Evolutionary conservation across 2,329 filamentous ascomycete genomes (phyloP).

Genomic region (Phialophora macrospora): DNA sequence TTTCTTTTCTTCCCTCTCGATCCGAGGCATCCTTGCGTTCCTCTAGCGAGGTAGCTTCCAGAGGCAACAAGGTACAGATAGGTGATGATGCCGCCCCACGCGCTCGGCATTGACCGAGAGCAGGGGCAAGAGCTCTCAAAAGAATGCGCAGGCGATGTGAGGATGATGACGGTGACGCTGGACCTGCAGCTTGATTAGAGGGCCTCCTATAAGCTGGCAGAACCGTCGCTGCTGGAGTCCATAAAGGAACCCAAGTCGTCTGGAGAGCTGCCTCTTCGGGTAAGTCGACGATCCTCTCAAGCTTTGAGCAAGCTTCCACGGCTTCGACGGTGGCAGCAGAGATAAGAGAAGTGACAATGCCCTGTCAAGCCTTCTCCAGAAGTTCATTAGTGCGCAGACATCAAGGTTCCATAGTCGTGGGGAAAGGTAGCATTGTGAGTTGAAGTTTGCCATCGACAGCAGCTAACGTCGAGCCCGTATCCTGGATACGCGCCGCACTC

Average conservation of each 20-base stretch:
- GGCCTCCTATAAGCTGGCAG: neutral
- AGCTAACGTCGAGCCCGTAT: neutral
- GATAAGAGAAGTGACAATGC: slow-evolving; percentile 20
- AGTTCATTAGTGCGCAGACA: slow-evolving; percentile 8
- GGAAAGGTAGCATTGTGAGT: slow-evolving; percentile 25
- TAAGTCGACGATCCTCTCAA: slow-evolving; percentile 5
- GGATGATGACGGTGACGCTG: slow-evolving; percentile 5
- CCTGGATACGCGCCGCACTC: neutral
- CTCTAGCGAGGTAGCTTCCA: slow-evolving; percentile 7
- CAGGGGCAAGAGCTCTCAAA: neutral
- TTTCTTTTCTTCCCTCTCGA: slow-evolving; percentile 5
- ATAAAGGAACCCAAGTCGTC: neutral
- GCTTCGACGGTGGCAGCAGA: neutral
- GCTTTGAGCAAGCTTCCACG: slow-evolving; percentile 14
- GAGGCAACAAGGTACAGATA: slow-evolving; percentile 10
- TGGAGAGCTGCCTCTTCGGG: slow-evolving; percentile 26
- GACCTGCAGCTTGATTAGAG: neutral
- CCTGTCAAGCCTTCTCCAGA: neutral
- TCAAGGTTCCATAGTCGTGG: slow-evolving; percentile 13
- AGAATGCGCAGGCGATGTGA: slow-evolving; percentile 2
- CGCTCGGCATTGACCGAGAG: slow-evolving; percentile 13
- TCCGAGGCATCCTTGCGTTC: slow-evolving; percentile 7
- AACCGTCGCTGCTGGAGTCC: neutral
- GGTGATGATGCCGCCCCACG: slow-evolving; percentile 15
- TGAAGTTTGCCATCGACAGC: neutral